phyloP scores from a whole-genome alignment of 2,329 filamentous ascomycete species.

The Fusarium duplospermum region DNA sequence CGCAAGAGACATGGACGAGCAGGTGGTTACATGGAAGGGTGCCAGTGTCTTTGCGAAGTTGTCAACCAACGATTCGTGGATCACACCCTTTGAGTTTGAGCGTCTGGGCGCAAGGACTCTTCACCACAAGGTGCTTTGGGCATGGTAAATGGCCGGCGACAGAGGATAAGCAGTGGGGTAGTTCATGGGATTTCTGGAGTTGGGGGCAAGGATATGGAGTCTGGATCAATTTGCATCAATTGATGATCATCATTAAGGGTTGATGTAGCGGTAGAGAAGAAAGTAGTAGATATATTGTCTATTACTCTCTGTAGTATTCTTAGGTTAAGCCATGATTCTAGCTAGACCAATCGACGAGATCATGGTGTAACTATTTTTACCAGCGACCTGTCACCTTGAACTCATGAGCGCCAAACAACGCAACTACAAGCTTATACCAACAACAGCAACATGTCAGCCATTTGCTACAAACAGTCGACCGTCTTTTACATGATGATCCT shows the following conservation, averaged over 20 bases:
- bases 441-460: neutral
- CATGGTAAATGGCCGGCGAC: slow-evolving; percentile 56
- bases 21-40: slow-evolving; percentile 98
- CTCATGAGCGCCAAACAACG: neutral
- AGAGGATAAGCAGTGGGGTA: neutral
- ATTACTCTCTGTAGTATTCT: neutral
- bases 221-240: slow-evolving; percentile 34
- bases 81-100: slow-evolving; percentile 88
- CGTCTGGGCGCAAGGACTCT: slow-evolving; percentile 83
- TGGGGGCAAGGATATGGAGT: slow-evolving; percentile 40
- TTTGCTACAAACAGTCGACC: neutral
- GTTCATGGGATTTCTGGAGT: slow-evolving; percentile 34
- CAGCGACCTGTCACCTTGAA: neutral
- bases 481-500: slow-evolving; percentile 1
- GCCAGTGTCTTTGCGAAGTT: slow-evolving; percentile 96
- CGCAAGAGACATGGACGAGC: slow-evolving; percentile 94
- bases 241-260: slow-evolving; percentile 14
- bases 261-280: slow-evolving; percentile 12
- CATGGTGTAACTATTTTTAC: slow-evolving; percentile 7
- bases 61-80: slow-evolving; percentile 95
- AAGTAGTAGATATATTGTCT: slow-evolving; percentile 11
- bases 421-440: neutral
- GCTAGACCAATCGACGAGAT: neutral
- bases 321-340: neutral
- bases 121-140: slow-evolving; percentile 82